Conservation (phyloP, 2,329 filamentous ascomycete species). For the Blumeria graminis region DNA sequence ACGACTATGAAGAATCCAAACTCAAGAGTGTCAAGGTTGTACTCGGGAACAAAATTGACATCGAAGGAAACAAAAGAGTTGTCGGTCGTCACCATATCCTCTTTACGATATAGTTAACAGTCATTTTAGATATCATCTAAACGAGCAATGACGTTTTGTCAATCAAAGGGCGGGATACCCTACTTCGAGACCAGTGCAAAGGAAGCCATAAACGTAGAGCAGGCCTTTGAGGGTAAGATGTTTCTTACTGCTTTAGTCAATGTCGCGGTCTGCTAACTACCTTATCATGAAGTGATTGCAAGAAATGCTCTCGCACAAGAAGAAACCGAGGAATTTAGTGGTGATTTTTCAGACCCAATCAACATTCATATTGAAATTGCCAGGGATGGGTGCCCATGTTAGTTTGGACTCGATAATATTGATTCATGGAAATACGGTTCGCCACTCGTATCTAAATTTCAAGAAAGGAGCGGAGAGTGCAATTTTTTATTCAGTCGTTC, state of each 20-base stretch:
- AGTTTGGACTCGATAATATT: constrained; percentile 13
- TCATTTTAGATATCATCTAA: constrained; percentile 59
- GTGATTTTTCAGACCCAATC: constrained; percentile 93
- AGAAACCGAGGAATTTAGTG: constrained; percentile 91
- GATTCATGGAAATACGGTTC: too few relatives aligned
- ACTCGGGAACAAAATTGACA: constrained; percentile 95
- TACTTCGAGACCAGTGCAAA: constrained; percentile 99
- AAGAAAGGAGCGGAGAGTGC: too few relatives aligned
- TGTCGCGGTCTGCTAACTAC: neutral
- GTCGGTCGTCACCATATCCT: constrained; percentile 22
- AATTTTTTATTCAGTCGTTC: too few relatives aligned
- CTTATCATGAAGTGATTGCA: constrained; percentile 49
- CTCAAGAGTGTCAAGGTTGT: constrained; percentile 38
- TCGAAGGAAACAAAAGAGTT: constrained; percentile 92
- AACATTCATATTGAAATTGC: constrained; percentile 94
- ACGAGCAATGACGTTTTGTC: constrained; percentile 89
- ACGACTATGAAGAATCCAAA: neutral
- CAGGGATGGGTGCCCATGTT: constrained; percentile 83
- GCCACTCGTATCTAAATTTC: too few relatives aligned
- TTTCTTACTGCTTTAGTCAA: neutral
- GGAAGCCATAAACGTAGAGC: constrained; percentile 94
- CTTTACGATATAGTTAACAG: constrained; percentile 7
- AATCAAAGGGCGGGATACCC: constrained; percentile 88
- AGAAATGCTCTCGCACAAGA: constrained; percentile 88
- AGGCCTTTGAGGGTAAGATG: constrained; percentile 38